Percentiles rank a stretch among this genome's conserved stretches.
Evolutionary conservation across 257 asterid species (phyloP).

Genomic region (Nicotiana attenuata): DNA sequence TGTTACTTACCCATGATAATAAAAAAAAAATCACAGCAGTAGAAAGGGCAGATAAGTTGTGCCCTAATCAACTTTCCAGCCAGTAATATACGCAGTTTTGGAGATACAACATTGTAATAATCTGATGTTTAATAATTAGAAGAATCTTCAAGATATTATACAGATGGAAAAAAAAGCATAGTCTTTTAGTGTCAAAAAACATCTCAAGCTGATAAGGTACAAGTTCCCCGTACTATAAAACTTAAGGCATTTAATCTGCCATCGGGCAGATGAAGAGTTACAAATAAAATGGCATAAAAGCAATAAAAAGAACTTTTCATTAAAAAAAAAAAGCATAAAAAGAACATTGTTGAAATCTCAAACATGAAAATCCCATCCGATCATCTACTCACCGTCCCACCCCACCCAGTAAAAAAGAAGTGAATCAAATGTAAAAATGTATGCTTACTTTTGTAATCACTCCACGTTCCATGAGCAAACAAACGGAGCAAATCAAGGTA

Average conservation of each 20-base stretch:
- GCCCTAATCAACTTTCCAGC: neutral
- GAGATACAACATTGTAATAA: neutral
- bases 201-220: neutral
- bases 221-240: neutral
- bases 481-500: constrained; percentile 72
- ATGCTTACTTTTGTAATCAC: constrained; percentile 76
- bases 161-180: neutral
- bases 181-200: neutral
- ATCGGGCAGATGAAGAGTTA: neutral
- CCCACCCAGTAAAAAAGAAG: neutral
- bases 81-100: neutral
- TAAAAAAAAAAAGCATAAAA: neutral
- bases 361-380: neutral
- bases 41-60: neutral
- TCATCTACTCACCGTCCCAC: neutral
- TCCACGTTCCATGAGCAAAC: constrained; percentile 94
- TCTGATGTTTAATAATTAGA: neutral
- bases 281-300: neutral
- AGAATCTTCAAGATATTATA: neutral
- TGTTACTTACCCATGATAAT: neutral
- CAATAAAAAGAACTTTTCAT: neutral
- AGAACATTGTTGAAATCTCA: neutral
- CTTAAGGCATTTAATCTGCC: neutral
- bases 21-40: neutral
- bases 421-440: constrained; percentile 11